Evolutionary conservation across 2,329 filamentous ascomycete species (phyloP).

Genomic region (Aspergillus floridensis): DNA sequence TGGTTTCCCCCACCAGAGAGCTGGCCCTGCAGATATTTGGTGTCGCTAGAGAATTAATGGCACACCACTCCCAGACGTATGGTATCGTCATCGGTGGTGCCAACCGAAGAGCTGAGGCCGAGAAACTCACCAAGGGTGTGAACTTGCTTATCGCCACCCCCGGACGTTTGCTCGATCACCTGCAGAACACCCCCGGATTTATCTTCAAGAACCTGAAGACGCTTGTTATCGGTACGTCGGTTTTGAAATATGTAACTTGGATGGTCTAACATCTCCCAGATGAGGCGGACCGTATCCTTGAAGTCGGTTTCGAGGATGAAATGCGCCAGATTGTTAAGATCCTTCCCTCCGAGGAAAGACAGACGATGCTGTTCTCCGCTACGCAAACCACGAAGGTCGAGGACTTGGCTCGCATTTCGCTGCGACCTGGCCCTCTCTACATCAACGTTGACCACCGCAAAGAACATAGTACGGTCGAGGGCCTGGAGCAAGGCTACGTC

Average conservation of each 20-base stretch:
- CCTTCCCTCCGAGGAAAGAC: slow-evolving; percentile 77
- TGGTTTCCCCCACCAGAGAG: slow-evolving; percentile 91
- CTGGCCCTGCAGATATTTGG: slow-evolving; percentile 94
- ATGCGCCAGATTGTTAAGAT: slow-evolving; percentile 97
- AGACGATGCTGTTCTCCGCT: slow-evolving; percentile 98
- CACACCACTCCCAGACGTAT: slow-evolving; percentile 88
- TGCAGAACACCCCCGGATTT: slow-evolving; percentile 88
- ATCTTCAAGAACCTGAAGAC: slow-evolving; percentile 90
- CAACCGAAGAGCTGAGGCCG: slow-evolving; percentile 83
- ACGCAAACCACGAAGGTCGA: slow-evolving; percentile 99
- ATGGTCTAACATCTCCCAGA: slow-evolving; percentile 47
- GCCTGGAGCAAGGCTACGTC: slow-evolving; percentile 93
- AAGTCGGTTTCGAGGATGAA: slow-evolving; percentile 98
- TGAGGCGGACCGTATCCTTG: slow-evolving; percentile 92
- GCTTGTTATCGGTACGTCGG: slow-evolving; percentile 62
- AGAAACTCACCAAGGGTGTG: slow-evolving; percentile 91
- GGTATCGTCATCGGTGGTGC: slow-evolving; percentile 96
- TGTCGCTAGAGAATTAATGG: slow-evolving; percentile 89
- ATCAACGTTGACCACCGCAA: slow-evolving; percentile 94
- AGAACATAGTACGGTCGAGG: slow-evolving; percentile 87
- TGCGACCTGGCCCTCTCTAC: slow-evolving; percentile 86
- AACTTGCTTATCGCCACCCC: slow-evolving; percentile 94
- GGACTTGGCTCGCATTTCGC: slow-evolving; percentile 89
- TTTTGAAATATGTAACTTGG: neutral
- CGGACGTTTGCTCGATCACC: slow-evolving; percentile 85